phyloP scores from a whole-genome alignment of 306 rosid genomes.

The Bauhinia variegata region DNA sequence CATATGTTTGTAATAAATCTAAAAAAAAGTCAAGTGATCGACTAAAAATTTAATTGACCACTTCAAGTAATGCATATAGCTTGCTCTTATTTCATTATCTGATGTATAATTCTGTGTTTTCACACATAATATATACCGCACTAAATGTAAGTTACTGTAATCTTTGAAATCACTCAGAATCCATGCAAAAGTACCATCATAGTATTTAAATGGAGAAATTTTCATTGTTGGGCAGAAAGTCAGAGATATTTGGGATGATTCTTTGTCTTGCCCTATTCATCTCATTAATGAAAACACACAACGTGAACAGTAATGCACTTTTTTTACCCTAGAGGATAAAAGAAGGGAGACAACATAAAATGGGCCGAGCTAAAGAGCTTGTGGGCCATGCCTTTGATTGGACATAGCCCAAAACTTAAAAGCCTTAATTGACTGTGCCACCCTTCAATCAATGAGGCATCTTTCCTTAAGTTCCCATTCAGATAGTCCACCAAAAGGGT shows the following conservation, averaged over 20 bases:
- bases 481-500: slow-evolving; percentile 43
- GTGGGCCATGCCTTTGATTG: slow-evolving; percentile 38
- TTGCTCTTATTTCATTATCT: too few relatives aligned
- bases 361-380: slow-evolving; percentile 32
- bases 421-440: neutral
- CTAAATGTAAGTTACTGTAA: slow-evolving; percentile 28
- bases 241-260: slow-evolving; percentile 41
- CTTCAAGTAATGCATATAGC: too few relatives aligned
- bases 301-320: neutral
- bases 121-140: neutral
- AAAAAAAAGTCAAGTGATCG: too few relatives aligned
- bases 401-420: slow-evolving; percentile 14
- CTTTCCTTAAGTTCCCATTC: slow-evolving; percentile 13
- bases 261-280: slow-evolving; percentile 41
- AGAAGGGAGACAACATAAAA: slow-evolving; percentile 26
- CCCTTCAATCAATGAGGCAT: slow-evolving; percentile 7
- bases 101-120: too few relatives aligned
- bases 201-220: slow-evolving; percentile 46
- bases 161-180: slow-evolving; percentile 32
- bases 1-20: too few relatives aligned
- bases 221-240: slow-evolving; percentile 47
- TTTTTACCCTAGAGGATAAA: slow-evolving; percentile 4
- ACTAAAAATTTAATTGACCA: too few relatives aligned
- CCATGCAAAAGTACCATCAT: slow-evolving; percentile 38
- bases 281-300: neutral